These are phyloP conservation scores for Paulownia fortunei DNA, from an alignment of 257 asterid species.

Conservation along the genomic window DNA sequence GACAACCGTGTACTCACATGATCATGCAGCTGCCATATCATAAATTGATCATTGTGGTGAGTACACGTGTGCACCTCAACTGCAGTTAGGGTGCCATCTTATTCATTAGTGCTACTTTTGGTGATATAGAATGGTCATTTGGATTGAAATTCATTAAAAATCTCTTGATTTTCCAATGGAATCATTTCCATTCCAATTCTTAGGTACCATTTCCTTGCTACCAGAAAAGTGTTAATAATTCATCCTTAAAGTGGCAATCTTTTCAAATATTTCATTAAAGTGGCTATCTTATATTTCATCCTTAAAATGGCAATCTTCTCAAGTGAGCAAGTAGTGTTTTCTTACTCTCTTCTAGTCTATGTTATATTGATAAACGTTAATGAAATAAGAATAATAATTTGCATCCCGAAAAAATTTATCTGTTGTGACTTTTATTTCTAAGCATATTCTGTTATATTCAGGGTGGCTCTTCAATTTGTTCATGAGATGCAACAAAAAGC, in stretches of 20 bases:
- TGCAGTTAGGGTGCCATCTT: too few species aligned
- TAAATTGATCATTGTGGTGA: too few species aligned
- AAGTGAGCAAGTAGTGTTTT: too few species aligned
- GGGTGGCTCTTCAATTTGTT: conserved; percentile 95
- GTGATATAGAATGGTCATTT: too few species aligned
- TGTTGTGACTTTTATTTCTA: neutral
- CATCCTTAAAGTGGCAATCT: neutral
- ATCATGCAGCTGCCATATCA: too few species aligned
- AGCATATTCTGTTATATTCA: conserved; percentile 37
- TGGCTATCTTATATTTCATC: too few species aligned
- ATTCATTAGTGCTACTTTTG: too few species aligned
- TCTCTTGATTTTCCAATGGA: neutral
- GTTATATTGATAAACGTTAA: neutral
- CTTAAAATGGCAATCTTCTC: too few species aligned
- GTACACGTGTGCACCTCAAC: too few species aligned
- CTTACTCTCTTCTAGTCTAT: conserved; percentile 1
- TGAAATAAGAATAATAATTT: neutral
- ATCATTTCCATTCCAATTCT: neutral
- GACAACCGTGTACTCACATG: too few species aligned
- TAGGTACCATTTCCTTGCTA: neutral
- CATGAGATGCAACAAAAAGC: conserved; percentile 90
- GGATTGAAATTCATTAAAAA: too few species aligned
- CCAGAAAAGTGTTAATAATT: neutral
- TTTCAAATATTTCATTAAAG: neutral
- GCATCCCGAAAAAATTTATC: neutral